Base-by-base conservation (phyloP, 345 rosid species). In the Conringia planisiliqua region DNA sequence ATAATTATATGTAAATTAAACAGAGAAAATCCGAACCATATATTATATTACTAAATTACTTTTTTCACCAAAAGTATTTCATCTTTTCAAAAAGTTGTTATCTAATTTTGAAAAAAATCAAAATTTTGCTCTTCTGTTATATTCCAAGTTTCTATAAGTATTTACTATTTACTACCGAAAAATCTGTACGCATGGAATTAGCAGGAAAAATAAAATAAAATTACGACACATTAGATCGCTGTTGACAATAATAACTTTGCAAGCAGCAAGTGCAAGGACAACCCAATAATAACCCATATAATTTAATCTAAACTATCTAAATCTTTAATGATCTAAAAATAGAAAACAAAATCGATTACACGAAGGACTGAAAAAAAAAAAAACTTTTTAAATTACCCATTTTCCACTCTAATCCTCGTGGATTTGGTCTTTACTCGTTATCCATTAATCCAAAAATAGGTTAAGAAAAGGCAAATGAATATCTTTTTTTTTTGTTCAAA, bases 401-500 rank as follows among this genome's bases (percentile, higher is more conserved):
- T 10, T 76, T 12, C 11, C 33, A 18, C 66, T 55, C 44, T 4
- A 63, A 39, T 38, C 76, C 55, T 63, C 38, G 80, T 70, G 80
- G 80, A 77, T 77, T 64, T 77, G 67, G 80, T 77, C 80, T 17
- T 55, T 52, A 62, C 35, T 70, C 62, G 12, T 63, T 70, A 70
- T 77, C 80, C 71, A 70, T 20, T 47, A 46, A 64, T 70, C 80
- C 72, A 35, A 77, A 77, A 74, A 66, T 74, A 74, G 73, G 3
- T 26, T 22, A 2, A 66, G 24, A 50, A 76, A 29, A 33, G 24
- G 51, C 62, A 76, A 76, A 61, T 7, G 32, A 20, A 14, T 68
- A 61, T 61, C 32, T 14, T 13, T 50, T 17, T 50, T 38, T 58
- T 27, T 39, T 32, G 22, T 75, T 52, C 24, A 5, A 76, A 54